Percentiles rank a stretch among this genome's conserved stretches.
Conservation (phyloP, 257 asterid genomes). For the Jasminum sambac region DNA sequence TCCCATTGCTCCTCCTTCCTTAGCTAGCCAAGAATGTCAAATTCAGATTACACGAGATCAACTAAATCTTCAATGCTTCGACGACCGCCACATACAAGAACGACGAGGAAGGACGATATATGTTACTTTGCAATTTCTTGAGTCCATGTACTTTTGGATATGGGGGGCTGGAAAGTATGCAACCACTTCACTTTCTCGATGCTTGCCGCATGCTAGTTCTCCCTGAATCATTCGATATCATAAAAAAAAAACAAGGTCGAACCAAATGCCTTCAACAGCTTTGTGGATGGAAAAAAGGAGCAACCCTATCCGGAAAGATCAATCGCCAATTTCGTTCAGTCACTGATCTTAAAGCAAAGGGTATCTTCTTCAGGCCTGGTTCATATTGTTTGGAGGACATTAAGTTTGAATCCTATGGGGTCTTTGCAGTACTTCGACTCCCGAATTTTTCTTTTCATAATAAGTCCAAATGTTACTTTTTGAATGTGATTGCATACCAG, state of each 20-base stretch:
- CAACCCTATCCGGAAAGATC: too few species aligned
- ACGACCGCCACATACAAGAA: background rate
- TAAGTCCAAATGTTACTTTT: background rate
- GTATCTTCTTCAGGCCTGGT: constrained; percentile 24
- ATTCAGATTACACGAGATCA: background rate
- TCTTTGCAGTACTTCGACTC: constrained; percentile 15
- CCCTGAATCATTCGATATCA: too few species aligned
- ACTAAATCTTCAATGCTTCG: too few species aligned
- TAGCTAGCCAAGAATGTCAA: too few species aligned
- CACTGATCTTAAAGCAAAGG: constrained; percentile 25
- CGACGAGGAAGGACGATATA: too few species aligned
- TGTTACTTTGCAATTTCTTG: background rate
- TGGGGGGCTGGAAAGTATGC: too few species aligned
- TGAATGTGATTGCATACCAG: constrained; percentile 37
- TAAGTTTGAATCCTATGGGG: constrained; percentile 2
- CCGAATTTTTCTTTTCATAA: constrained; percentile 4
- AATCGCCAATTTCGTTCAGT: constrained; percentile 10
- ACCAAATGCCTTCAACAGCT: too few species aligned
- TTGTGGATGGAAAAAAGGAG: too few species aligned
- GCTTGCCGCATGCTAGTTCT: background rate
- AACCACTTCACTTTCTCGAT: constrained; percentile 25
- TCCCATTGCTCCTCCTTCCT: too few species aligned
- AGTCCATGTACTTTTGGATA: background rate
- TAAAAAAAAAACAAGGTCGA: too few species aligned
- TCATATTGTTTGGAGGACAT: constrained; percentile 13